Evolutionary conservation across 164 flowering plant species (phyloP), one percentile per base, ranked within the genome.

Genomic region (Liquidambar formosana): DNA sequence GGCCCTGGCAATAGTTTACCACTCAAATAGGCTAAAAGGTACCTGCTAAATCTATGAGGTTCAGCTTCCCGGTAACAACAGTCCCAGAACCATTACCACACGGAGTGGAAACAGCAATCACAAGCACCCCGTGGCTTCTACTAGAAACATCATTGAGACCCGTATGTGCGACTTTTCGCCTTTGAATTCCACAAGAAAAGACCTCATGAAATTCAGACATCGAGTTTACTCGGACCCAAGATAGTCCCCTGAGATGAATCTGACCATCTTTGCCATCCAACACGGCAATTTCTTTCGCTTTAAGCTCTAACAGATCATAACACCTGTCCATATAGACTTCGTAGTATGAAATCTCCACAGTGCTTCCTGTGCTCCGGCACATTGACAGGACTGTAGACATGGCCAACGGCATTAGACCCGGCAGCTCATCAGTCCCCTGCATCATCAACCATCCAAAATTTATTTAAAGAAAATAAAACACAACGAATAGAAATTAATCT

Each of bases 11-110:
- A 49, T 54, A 22, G 12, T 54, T 54, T 10, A 54, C n/a, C 6
- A 3, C 22, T 19, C 23, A 54, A 54, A 11, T n/a, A 22, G 57
- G 2, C 9, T 25, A 0, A 14, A 15, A 8, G 19, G 23, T 65
- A 93, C 98, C 97, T 86, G 98, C 98, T 53, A 93, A 84, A 68
- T 93, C 98, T 25, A 93, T 89, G 68, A 93, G 90, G 75, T 93
- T 91, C 49, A 93, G 79, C 84, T 93, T 93, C 61, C 98, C 98
- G 18, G 59, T 67, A 21, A 86, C 41, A 44, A 57, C 19, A 58
- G 61, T 26, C 3, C 66, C 73, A 43, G 77, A 80, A 27, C 69
- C 84, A 78, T 80, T 87, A 63, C 48, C 60, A 18, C 68, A 46
- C 59, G 82, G 81, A n/a, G 81, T 76, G 28, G 88, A 80, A 68